A percentile compares a stretch with the other conserved stretches of the same genome.
Conservation (phyloP, 306 rosid species). For the Alnus glutinosa region DNA sequence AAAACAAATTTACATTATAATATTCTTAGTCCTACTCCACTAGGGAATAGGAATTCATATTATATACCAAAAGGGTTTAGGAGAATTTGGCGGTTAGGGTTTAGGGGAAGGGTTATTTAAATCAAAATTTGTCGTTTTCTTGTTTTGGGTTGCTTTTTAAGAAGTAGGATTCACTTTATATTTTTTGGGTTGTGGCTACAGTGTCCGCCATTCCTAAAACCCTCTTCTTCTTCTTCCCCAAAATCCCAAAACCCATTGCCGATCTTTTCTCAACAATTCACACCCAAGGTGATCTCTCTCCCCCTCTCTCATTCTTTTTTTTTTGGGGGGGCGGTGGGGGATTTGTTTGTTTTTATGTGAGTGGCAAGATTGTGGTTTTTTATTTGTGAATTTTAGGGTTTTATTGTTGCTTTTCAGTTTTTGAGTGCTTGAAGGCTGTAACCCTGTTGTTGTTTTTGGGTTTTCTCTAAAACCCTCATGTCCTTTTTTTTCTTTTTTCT, state of each 20-base stretch:
- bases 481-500: no score
- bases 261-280: not conserved
- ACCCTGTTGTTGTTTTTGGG: not conserved
- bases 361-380: not conserved
- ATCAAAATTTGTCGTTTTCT: not conserved
- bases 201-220: conserved; percentile 11
- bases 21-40: no score
- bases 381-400: not conserved
- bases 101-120: conserved; percentile 10
- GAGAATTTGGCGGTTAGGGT: conserved; percentile 60
- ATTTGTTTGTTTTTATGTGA: not conserved
- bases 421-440: not conserved
- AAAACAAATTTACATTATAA: no score
- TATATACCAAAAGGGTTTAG: conserved; percentile 12
- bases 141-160: no score
- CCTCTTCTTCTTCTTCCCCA: conserved; percentile 4
- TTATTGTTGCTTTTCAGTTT: not conserved
- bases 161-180: no score
- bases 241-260: not conserved
- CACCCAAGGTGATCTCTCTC: not conserved
- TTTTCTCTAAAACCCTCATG: not conserved
- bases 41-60: not conserved
- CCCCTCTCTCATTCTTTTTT: not conserved
- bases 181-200: not conserved
- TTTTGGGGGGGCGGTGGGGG: not conserved